Evolutionary conservation across 2,329 filamentous ascomycete species (phyloP).

Genomic region (Magnaporthiopsis incrustans): DNA sequence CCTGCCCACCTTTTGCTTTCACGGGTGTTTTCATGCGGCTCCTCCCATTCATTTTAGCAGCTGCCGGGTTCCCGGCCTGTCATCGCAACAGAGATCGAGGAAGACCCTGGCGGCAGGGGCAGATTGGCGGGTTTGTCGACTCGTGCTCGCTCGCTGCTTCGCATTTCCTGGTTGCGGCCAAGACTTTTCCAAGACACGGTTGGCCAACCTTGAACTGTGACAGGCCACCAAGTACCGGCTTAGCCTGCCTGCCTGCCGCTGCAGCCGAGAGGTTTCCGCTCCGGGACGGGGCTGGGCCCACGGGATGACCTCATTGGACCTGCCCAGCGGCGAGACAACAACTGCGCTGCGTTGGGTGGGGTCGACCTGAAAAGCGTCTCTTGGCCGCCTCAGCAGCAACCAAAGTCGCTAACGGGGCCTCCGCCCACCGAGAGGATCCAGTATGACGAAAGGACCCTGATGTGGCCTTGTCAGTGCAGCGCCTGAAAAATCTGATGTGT

Average conservation of each 20-base stretch:
- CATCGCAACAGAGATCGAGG: too few species aligned
- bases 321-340: neutral
- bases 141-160: neutral
- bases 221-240: neutral
- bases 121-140: neutral
- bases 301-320: conserved; percentile 7
- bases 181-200: neutral
- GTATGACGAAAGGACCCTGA: neutral
- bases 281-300: neutral
- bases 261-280: neutral
- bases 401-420: neutral
- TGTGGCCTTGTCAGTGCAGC: neutral
- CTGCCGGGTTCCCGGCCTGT: too few species aligned
- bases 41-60: too few species aligned
- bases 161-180: neutral
- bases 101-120: too few species aligned
- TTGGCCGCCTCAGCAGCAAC: neutral
- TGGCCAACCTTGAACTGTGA: neutral
- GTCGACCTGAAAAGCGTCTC: neutral
- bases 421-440: neutral
- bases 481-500: neutral
- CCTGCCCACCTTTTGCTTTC: too few species aligned
- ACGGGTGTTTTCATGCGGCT: too few species aligned
- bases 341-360: neutral
- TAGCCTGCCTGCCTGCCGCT: neutral